Base-by-base conservation (phyloP, 139 green algal genomes). In the Micromonas pusilla region DNA sequence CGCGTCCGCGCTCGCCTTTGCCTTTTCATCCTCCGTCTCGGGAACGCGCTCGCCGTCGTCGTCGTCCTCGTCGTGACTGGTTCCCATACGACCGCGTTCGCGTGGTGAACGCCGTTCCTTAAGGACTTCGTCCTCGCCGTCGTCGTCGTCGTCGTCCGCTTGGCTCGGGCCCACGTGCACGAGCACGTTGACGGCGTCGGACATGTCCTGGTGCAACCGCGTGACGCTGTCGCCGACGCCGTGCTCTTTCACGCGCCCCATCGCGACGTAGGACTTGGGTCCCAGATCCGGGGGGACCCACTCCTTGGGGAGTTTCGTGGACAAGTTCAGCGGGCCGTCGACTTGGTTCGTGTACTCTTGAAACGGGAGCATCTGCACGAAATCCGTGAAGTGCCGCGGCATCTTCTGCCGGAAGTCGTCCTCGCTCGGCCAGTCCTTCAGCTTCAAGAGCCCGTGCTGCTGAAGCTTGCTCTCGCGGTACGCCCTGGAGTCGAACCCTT, bases 131-230 rank as follows among this genome's bases (percentile, higher is more conserved):
- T 76, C 74, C 65, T 77, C 9, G 54, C 64, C 28, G 53, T 6
- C 72, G 39, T 28, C 34, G 6, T 64, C 25, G 28, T 80, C 25
- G 80, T 26, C 66, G 4, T 38, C 66, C 28, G 60, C 31, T 4
- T 60, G 3, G 3, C 74, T 73, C n/a, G 25, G 34, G 13, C 36
- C 21, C 76, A 72, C 71, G 53, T 90, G 78, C 13, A 82, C 28
- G 70, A 89, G 68, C 21, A 90, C 70, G 70, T 92, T 94, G 62
- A 95, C 76, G 16, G 89, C 90, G 79, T 93, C 86, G 32, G 77
- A 81, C 87, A 96, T 92, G 85, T 96, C 91, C 54, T 86, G 79
- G 78, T 97, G 93, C 82, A 97, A 81, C 85, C 96, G 94, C 45
- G 93, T 97, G 30, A 97, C 93, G 9, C 77, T 89, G 84, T 96